Conservation (phyloP, 495 filamentous ascomycete species). For the Chaetomium tenue region DNA sequence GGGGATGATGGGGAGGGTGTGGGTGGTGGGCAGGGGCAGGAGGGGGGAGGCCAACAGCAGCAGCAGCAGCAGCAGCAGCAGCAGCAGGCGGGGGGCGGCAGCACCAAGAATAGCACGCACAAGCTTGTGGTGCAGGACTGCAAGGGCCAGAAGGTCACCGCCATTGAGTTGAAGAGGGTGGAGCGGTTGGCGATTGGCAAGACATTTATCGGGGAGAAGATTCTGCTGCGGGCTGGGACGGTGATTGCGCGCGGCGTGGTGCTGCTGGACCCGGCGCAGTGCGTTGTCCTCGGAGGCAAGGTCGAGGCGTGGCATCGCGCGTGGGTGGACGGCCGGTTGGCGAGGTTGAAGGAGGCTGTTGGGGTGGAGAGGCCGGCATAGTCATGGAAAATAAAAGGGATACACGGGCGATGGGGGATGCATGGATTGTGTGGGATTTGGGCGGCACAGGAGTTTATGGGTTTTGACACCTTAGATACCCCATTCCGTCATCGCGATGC, state of each 20-base stretch:
- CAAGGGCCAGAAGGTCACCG: conserved; percentile 65
- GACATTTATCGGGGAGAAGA: conserved; percentile 75
- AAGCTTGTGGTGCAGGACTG: conserved; percentile 82
- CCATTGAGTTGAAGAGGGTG: conserved; percentile 67
- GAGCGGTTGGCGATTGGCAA: conserved; percentile 61
- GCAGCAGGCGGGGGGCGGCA: conserved; percentile 40
- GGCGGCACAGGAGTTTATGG: too few species aligned
- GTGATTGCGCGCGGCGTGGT: conserved; percentile 74
- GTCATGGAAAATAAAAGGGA: not conserved
- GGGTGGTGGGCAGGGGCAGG: not conserved
- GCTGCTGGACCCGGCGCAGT: conserved; percentile 64
- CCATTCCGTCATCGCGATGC: too few species aligned
- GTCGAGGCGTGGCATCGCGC: conserved; percentile 73
- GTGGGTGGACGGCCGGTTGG: conserved; percentile 74
- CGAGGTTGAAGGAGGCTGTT: conserved; percentile 60
- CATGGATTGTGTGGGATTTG: too few species aligned
- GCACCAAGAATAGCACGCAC: conserved; percentile 59
- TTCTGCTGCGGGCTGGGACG: conserved; percentile 62
- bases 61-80: conserved; percentile 46
- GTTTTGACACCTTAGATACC: not conserved
- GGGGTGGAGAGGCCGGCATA: conserved; percentile 20
- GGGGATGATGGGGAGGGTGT: not conserved
- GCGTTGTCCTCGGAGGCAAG: conserved; percentile 76
- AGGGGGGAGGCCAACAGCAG: not conserved
- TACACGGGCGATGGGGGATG: too few species aligned